A percentile compares a stretch with the other conserved stretches of the same genome.
These are phyloP conservation scores for Myxozyma kluyveri DNA, from an alignment of 805 yeast species.

Conservation along the genomic window DNA sequence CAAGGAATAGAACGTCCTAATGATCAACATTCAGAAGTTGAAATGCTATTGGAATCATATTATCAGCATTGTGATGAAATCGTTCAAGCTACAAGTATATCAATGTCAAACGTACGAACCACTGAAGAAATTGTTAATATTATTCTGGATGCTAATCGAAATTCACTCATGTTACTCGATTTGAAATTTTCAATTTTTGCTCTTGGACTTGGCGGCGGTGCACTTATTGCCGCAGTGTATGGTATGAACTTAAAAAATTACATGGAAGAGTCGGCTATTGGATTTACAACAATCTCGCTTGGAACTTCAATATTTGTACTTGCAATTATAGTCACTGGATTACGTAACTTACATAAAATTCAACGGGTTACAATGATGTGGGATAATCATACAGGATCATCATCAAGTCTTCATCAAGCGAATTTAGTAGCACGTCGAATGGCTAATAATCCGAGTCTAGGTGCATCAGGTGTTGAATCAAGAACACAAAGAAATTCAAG, in stretches of 20 bases:
- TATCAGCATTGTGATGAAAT: conserved; percentile 89
- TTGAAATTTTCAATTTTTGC: conserved; percentile 79
- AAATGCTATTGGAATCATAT: conserved; percentile 84
- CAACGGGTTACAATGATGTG: conserved; percentile 73
- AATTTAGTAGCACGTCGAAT: too few relatives aligned
- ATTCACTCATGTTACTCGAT: conserved; percentile 81
- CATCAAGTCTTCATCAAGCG: too few relatives aligned
- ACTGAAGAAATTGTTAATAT: conserved; percentile 95
- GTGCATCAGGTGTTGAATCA: too few relatives aligned
- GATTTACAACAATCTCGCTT: conserved; percentile 55
- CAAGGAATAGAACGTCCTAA: conserved; percentile 44
- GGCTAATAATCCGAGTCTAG: too few relatives aligned
- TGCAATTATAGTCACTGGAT: conserved; percentile 52
- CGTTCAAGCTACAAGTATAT: conserved; percentile 80
- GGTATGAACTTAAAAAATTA: conserved; percentile 96
- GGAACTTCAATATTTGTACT: conserved; percentile 46
- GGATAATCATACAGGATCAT: conserved; percentile 19
- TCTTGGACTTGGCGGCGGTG: conserved; percentile 73
- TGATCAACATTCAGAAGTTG: conserved; percentile 75
- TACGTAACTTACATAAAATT: conserved; percentile 58
- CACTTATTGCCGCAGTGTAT: conserved; percentile 80
- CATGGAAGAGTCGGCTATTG: conserved; percentile 75
- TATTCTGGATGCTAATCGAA: conserved; percentile 88
- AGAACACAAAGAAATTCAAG: too few relatives aligned
- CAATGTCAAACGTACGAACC: conserved; percentile 77